A percentile compares a stretch with the other conserved stretches of the same genome.
Evolutionary conservation across 352 stramenopile genomes (phyloP).

Genomic region (Globisporangium emineosum): DNA sequence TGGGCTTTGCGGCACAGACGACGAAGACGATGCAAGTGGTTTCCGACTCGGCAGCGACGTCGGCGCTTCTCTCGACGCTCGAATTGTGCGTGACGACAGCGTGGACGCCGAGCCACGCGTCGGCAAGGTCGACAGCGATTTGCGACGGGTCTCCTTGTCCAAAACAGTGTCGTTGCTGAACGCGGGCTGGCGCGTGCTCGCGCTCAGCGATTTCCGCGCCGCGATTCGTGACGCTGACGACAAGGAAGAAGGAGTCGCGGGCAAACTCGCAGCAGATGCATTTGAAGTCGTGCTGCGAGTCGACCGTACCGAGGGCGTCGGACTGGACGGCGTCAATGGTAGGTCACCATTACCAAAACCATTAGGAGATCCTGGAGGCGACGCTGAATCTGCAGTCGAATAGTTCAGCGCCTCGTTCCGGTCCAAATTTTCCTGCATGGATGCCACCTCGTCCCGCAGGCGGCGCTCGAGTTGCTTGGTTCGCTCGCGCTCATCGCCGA

Average conservation of each 20-base stretch:
- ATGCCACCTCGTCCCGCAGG: constrained; percentile 32
- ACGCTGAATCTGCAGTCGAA: constrained; percentile 14
- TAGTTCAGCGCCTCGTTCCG: constrained; percentile 19
- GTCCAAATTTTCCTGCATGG: constrained; percentile 25
- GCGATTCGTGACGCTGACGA: constrained; percentile 10
- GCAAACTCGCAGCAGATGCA: constrained; percentile 29
- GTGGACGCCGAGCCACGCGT: constrained; percentile 24
- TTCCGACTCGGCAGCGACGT: constrained; percentile 19
- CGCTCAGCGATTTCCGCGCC: constrained; percentile 5
- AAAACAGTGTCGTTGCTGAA: constrained; percentile 18
- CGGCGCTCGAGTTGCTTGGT: constrained; percentile 46
- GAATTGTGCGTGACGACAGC: constrained; percentile 22
- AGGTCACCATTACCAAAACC: neutral
- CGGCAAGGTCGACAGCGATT: constrained; percentile 44
- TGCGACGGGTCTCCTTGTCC: constrained; percentile 30
- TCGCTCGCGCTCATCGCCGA: constrained; percentile 34
- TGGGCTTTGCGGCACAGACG: constrained; percentile 17
- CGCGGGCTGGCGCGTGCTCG: constrained; percentile 9
- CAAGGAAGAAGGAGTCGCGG: constrained; percentile 7
- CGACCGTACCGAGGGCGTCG: constrained; percentile 42
- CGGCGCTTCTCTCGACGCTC: constrained; percentile 15
- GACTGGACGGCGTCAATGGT: constrained; percentile 25
- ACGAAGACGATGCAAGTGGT: constrained; percentile 16
- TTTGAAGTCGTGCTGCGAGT: constrained; percentile 43
- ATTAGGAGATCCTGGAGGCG: constrained; percentile 12